phyloP scores from a whole-genome alignment of 2,329 filamentous ascomycete species.

The Zymoseptoria tritici region DNA sequence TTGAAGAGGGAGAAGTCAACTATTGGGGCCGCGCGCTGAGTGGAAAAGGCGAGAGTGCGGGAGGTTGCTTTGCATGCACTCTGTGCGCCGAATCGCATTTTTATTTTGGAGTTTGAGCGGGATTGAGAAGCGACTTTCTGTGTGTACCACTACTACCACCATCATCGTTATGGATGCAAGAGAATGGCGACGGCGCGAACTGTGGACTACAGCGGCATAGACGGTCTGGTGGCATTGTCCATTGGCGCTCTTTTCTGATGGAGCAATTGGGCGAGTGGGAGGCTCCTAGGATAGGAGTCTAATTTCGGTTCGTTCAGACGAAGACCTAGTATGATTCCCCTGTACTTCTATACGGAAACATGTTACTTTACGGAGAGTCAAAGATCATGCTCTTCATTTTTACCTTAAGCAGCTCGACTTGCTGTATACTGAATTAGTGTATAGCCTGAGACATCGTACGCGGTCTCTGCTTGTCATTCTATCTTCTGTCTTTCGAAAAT shows the following conservation, averaged over 20 bases:
- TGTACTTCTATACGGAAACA: not conserved
- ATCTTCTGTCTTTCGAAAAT: too few relatives aligned
- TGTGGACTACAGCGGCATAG: not conserved
- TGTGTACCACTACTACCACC: not conserved
- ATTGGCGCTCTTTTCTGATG: not conserved
- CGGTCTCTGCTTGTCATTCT: too few relatives aligned
- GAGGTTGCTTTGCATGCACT: not conserved
- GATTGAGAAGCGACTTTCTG: not conserved
- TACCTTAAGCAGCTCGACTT: too few relatives aligned
- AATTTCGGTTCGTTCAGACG: not conserved
- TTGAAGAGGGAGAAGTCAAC: slow-evolving; percentile 8
- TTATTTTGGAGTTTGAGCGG: not conserved
- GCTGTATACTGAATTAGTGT: too few relatives aligned
- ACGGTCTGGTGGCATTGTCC: not conserved
- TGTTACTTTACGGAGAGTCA: not conserved
- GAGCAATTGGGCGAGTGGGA: not conserved
- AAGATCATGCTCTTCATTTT: not conserved
- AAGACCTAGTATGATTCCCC: not conserved
- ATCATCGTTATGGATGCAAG: not conserved
- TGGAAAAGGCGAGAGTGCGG: not conserved
- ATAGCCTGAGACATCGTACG: too few relatives aligned
- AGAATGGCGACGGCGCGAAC: not conserved
- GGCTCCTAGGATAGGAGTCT: not conserved
- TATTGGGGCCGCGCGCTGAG: not conserved
- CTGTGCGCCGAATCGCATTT: not conserved